Evolutionary conservation across 495 filamentous ascomycete species (phyloP), one percentile per base, ranked within the genome.

Genomic region (Hypomontagnella monticulosa): DNA sequence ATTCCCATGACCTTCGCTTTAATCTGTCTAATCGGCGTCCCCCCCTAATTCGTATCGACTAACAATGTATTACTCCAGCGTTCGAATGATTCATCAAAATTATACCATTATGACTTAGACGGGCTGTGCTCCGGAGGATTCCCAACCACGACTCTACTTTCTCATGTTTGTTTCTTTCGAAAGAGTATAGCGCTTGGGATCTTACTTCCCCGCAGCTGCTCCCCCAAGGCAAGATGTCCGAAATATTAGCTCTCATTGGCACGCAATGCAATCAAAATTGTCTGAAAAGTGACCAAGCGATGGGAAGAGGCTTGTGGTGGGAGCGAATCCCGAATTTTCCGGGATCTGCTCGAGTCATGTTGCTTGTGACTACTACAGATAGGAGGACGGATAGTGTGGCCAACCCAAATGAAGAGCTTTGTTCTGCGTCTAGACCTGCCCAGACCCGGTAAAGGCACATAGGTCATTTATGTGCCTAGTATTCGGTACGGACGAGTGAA

Each of bases 281-380:
- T 55, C 20, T 60, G 46, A 51, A 47, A 47, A 40, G 40, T 41
- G 44, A 64, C 30, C 38, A 30, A 16, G 32, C 43, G 51, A 58
- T 16, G 60, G 54, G 11, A 32, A 60, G 30, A 49, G 37, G 37
- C 37, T 18, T 19, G 44, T 59, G 33, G 38, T 56, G 44, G 61
- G 55, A 64, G 42, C 41, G 37, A 43, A 61, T 64, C 38, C 60
- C 60, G 60, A 64, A 60, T 37, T 47, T 56, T 33, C 56, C 60
- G 66, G 56, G 60, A 61, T 64, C 42, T 42, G 40, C 50, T 57
- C 56, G 55, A 69, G 66, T 64, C 66, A 63, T 63, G 60, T 38
- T 64, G 7, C 55, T 53, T 40, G 44, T 47, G 56, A 52, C 34
- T 61, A 20, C 53, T 27, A 47, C 37, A 57, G 43, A 40, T 59